Evolutionary conservation across 768 basidiomycete species (phyloP).

Genomic region (Leccinellum rugosiceps): DNA sequence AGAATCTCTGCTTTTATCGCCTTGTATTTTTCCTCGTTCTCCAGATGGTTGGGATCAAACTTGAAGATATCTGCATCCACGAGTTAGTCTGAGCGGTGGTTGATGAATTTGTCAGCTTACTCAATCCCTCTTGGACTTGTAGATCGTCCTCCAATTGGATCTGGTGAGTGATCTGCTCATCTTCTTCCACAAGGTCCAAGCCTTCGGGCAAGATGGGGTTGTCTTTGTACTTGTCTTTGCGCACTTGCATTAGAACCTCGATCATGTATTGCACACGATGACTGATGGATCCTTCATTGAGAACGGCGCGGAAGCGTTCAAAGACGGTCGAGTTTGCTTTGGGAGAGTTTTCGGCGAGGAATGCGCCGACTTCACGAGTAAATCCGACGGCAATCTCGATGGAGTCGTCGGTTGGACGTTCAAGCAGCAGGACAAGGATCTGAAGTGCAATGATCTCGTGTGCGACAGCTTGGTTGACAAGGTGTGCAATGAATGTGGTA

Average conservation of each 20-base stretch:
- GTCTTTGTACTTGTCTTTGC: constrained; percentile 99
- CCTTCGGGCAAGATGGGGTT: constrained; percentile 95
- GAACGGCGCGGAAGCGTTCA: constrained; percentile 93
- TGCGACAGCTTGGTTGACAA: constrained; percentile 91
- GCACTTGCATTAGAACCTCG: constrained; percentile 97
- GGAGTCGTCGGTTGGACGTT: constrained; percentile 94
- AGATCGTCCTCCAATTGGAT: constrained; percentile 91
- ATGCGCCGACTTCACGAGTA: constrained; percentile 96
- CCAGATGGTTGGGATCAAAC: constrained; percentile 78
- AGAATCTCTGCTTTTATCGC: constrained; percentile 91
- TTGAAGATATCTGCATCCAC: constrained; percentile 83
- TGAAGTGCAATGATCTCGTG: constrained; percentile 94
- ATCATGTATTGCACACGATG: constrained; percentile 99
- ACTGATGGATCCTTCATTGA: constrained; percentile 93
- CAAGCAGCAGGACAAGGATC: constrained; percentile 92
- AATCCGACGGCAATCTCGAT: constrained; percentile 99
- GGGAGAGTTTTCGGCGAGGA: constrained; percentile 88
- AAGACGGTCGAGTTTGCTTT: constrained; percentile 94
- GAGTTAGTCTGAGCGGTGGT: constrained; percentile 6
- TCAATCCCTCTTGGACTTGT: constrained; percentile 90
- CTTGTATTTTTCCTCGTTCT: constrained; percentile 94
- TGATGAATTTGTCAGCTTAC: constrained; percentile 46
- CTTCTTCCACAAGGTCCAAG: constrained; percentile 94
- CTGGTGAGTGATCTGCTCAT: constrained; percentile 95
- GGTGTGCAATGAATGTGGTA: constrained; percentile 86